These are phyloP conservation scores for Wickerhamomyces hampshirensis DNA, from an alignment of 805 yeast species.

Conservation along the genomic window DNA sequence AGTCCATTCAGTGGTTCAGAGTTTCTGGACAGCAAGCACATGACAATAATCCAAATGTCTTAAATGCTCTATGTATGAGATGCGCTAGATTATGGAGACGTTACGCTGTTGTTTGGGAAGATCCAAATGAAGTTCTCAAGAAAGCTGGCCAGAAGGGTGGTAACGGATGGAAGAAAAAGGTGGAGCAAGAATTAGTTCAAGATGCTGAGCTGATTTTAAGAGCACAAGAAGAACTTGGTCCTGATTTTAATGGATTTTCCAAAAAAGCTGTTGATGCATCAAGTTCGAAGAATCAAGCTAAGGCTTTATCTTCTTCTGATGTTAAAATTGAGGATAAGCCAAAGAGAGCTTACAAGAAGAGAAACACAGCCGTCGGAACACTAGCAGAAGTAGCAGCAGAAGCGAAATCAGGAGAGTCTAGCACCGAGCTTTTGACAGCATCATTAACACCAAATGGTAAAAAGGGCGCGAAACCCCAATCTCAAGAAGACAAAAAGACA, in stretches of 20 bases:
- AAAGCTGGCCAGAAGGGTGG: constrained; percentile 38
- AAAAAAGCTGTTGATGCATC: no score
- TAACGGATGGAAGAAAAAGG: constrained; percentile 51
- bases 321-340: no score
- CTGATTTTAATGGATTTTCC: constrained; percentile 23
- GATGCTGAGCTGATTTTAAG: constrained; percentile 55
- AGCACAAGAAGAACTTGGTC: constrained; percentile 32
- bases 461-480: no score
- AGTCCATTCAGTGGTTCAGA: constrained; percentile 62
- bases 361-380: no score
- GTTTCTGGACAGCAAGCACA: constrained; percentile 55
- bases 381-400: no score
- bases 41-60: constrained; percentile 26
- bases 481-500: no score
- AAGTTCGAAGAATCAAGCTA: no score
- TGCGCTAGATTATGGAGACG: constrained; percentile 92
- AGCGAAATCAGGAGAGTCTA: no score
- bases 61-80: constrained; percentile 69
- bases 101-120: constrained; percentile 84
- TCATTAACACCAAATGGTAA: no score
- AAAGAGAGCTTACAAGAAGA: no score
- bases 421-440: no score
- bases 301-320: no score
- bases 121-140: constrained; percentile 61
- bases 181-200: constrained; percentile 62